These are phyloP conservation scores for Hordeum pubiflorum DNA, from an alignment of 202 grass and related monocot species.

Conservation along the genomic window DNA sequence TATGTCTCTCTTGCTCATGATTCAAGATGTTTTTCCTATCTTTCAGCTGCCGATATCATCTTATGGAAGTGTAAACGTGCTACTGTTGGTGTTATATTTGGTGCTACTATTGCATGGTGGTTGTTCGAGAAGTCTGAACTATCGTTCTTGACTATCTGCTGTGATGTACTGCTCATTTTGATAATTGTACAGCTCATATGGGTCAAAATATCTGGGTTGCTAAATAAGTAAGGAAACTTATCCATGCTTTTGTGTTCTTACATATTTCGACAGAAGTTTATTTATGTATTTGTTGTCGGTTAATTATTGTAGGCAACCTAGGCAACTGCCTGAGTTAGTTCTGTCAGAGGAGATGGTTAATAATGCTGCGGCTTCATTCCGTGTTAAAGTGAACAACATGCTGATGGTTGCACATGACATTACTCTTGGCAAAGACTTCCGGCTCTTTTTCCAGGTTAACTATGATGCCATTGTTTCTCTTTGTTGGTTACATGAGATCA, in stretches of 20 bases:
- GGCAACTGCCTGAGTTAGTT: constrained; percentile 83
- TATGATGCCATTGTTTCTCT: neutral
- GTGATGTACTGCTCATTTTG: constrained; percentile 79
- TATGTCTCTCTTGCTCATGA: constrained; percentile 3
- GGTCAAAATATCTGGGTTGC: constrained; percentile 44
- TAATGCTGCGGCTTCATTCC: constrained; percentile 71
- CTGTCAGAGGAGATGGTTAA: constrained; percentile 98
- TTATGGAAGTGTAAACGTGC: constrained; percentile 63
- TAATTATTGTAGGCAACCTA: constrained; percentile 55
- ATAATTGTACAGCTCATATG: constrained; percentile 60
- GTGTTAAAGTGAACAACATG: constrained; percentile 86
- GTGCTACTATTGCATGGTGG: constrained; percentile 70
- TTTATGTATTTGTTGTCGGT: neutral
- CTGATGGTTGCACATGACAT: constrained; percentile 94
- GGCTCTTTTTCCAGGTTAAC: constrained; percentile 74
- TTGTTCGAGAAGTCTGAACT: constrained; percentile 87
- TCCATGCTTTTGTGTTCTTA: constrained; percentile 18
- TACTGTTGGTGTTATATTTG: constrained; percentile 57
- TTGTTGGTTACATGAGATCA: constrained; percentile 13
- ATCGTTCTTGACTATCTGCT: constrained; percentile 90
- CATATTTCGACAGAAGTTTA: neutral
- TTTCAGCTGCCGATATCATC: constrained; percentile 90
- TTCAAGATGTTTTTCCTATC: constrained; percentile 10
- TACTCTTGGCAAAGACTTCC: constrained; percentile 90
- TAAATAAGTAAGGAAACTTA: constrained; percentile 60